A percentile compares a stretch with the other conserved stretches of the same genome.
Evolutionary conservation across 768 basidiomycete species (phyloP).

Genomic region (Leccinum boreale): DNA sequence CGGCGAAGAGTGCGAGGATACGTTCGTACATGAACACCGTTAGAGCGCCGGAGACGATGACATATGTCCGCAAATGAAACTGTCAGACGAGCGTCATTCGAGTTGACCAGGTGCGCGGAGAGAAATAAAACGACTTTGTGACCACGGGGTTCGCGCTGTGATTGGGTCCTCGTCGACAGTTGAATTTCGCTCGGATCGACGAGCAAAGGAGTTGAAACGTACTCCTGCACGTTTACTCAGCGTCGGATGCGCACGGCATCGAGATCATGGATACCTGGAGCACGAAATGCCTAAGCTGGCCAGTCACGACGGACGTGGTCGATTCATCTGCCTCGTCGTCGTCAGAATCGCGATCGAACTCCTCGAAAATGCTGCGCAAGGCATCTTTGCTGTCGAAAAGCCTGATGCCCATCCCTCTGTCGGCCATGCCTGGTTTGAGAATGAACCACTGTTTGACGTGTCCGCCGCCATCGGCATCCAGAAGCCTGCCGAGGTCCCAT

Average conservation of each 20-base stretch:
- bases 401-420: constrained; percentile 92
- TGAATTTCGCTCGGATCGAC: constrained; percentile 59
- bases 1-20: constrained; percentile 86
- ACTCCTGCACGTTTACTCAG: constrained; percentile 58
- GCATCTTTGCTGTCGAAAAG: constrained; percentile 78
- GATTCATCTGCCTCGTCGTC: constrained; percentile 45
- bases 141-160: constrained; percentile 36
- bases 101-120: not conserved
- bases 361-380: constrained; percentile 71
- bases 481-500: constrained; percentile 71
- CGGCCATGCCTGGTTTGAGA: constrained; percentile 96
- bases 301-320: constrained; percentile 65
- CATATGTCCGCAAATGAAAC: constrained; percentile 95
- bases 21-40: constrained; percentile 78
- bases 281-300: constrained; percentile 93
- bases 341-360: constrained; percentile 64
- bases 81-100: constrained; percentile 34
- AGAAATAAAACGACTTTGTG: constrained; percentile 50
- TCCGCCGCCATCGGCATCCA: constrained; percentile 38
- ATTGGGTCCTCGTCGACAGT: constrained; percentile 15
- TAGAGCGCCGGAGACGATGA: constrained; percentile 71
- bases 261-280: constrained; percentile 63
- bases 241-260: constrained; percentile 1
- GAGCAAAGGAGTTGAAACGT: constrained; percentile 73
- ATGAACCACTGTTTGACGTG: constrained; percentile 75